Evolutionary conservation across 495 filamentous ascomycete species (phyloP), one percentile per base, ranked within the genome.

Genomic region (Choiromyces venosus): DNA sequence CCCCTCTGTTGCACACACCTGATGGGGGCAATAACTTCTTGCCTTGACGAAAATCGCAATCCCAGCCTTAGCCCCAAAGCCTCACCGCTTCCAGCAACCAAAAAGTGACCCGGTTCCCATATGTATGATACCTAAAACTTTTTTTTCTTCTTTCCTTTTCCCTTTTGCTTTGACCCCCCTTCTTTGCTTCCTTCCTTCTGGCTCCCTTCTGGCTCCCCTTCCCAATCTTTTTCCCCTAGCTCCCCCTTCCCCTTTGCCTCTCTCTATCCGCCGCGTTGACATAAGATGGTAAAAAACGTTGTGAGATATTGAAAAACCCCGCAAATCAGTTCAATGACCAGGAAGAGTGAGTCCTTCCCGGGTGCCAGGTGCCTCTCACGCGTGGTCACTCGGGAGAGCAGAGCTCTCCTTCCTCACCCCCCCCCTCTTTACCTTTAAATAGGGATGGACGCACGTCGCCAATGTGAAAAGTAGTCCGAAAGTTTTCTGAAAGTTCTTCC

Each of bases 41-140:
- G 52, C 52, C 52, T 61, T 61, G 52, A 61, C 52, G 52, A 61
- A 61, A 61, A 61, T 61, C 52, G 52, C 52, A 61, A 61, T 29
- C 52, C 52, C 52, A 61, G 52, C 52, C 52, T 61, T 61, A 61
- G 52, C 52, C 52, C 52, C 52, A 33, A 61, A 61, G 52, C 52
- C 52, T 33, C 52, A 61, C 52, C 52, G 52, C 52, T 61, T 61
- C 52, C 52, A 61, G 52, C 52, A 61, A 61, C 52, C 52, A 61
- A 61, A 61, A 61, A 33, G 52, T 61, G 52, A 61, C 52, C 52
- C 52, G 52, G 52, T 61, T 61, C 52, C 52, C 52, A 61, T 61
- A 33, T 61, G 52, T 61, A 61, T 61, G 52, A 61, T 61, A 14
- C 52, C 52, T 29, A 61, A 25, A 61, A 61, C 52, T 33, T 61